These are phyloP conservation scores for Leishmania tarentolae DNA, from an alignment of 208 protist species.

Conservation along the genomic window DNA sequence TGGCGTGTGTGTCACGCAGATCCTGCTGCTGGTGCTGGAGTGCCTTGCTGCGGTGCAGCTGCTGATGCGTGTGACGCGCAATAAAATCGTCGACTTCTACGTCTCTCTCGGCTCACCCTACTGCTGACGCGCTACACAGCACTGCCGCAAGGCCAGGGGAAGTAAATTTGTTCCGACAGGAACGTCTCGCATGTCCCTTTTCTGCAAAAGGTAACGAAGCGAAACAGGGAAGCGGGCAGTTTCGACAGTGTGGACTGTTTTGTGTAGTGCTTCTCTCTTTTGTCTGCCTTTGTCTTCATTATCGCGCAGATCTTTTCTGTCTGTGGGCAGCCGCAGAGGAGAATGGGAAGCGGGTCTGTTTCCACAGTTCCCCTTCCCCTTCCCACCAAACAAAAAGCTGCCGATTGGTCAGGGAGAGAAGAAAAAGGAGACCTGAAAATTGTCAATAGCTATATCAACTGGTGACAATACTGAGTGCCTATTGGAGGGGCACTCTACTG, in stretches of 20 bases:
- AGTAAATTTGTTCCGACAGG: neutral
- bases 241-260: too few species aligned
- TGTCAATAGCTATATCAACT: neutral
- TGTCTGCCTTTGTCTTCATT: neutral
- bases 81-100: conserved; percentile 82
- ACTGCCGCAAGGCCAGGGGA: neutral
- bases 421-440: neutral
- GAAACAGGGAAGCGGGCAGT: neutral
- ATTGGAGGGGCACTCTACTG: neutral
- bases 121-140: neutral
- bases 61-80: conserved; percentile 42
- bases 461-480: neutral
- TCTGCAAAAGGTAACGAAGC: neutral
- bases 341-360: too few species aligned
- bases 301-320: neutral
- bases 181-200: neutral
- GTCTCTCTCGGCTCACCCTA: conserved; percentile 39
- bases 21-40: conserved; percentile 58
- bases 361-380: neutral
- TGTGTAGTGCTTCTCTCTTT: neutral
- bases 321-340: too few species aligned
- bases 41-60: conserved; percentile 31
- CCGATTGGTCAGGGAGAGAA: neutral
- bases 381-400: neutral
- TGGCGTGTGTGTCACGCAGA: conserved; percentile 56